phyloP scores from a whole-genome alignment of 23 red algal genomes.

The Agarophyton chilense region DNA sequence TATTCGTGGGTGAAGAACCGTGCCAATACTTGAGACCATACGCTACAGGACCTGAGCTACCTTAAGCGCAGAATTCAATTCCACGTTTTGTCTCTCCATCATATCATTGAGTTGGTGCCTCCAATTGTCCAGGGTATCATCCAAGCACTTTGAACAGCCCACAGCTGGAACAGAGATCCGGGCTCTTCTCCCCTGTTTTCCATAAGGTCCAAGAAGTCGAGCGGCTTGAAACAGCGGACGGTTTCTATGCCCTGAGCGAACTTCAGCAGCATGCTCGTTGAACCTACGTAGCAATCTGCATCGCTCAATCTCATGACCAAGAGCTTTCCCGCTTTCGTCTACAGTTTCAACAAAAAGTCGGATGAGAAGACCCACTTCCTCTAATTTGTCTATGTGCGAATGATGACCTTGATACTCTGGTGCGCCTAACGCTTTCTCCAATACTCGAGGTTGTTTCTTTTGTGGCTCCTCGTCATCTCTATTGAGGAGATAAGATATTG shows the following conservation, averaged over 20 bases:
- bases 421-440: background rate
- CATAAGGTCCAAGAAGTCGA: background rate
- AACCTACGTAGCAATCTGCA: background rate
- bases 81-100: background rate
- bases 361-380: background rate
- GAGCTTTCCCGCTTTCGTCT: background rate
- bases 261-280: background rate
- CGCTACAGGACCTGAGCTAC: background rate
- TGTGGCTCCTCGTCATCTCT: background rate
- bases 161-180: background rate
- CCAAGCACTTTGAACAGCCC: background rate
- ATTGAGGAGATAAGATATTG: background rate
- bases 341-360: background rate
- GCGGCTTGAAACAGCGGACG: background rate
- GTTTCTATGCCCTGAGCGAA: background rate
- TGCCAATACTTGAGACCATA: too few species aligned
- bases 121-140: background rate
- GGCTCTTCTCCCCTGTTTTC: background rate
- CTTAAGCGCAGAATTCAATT: background rate
- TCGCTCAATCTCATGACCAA: background rate
- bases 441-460: background rate
- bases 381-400: background rate
- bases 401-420: background rate
- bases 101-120: background rate
- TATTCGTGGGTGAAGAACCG: too few species aligned